These are phyloP conservation scores for Malassezia restricta DNA, from an alignment of 1,284 basidiomycete species.

Conservation along the genomic window DNA sequence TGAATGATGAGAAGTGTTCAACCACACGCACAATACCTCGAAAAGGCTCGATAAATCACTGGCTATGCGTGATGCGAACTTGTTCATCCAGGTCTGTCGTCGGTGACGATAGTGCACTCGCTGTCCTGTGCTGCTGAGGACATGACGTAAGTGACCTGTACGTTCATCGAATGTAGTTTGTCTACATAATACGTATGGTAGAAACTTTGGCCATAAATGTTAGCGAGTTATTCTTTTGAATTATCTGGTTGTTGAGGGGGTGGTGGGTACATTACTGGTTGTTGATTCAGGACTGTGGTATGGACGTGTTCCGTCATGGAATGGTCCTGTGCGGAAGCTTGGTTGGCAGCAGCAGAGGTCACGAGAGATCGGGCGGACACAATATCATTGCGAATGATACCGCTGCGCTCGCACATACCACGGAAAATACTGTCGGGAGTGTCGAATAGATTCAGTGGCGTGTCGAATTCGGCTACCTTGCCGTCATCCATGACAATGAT, in stretches of 20 bases:
- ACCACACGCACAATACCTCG: constrained; percentile 36
- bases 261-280: too few species aligned
- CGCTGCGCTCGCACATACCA: constrained; percentile 61
- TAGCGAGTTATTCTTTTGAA: too few species aligned
- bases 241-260: too few species aligned
- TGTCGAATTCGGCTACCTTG: constrained; percentile 59
- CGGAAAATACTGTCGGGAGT: constrained; percentile 55
- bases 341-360: background rate
- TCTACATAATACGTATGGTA: too few species aligned
- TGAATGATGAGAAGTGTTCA: constrained; percentile 9
- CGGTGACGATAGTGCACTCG: too few species aligned
- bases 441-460: constrained; percentile 56
- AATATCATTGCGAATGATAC: constrained; percentile 54
- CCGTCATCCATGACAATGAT: constrained; percentile 69
- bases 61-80: constrained; percentile 56
- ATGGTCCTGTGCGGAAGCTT: too few species aligned
- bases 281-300: too few species aligned
- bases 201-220: too few species aligned
- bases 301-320: too few species aligned
- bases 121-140: too few species aligned
- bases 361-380: constrained; percentile 2
- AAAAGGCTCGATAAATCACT: constrained; percentile 39
- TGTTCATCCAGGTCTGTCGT: constrained; percentile 21
- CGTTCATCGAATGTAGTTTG: too few species aligned
- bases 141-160: too few species aligned